These are phyloP conservation scores for Globisporangium canariense DNA, from an alignment of 352 stramenopile species.

Conservation along the genomic window DNA sequence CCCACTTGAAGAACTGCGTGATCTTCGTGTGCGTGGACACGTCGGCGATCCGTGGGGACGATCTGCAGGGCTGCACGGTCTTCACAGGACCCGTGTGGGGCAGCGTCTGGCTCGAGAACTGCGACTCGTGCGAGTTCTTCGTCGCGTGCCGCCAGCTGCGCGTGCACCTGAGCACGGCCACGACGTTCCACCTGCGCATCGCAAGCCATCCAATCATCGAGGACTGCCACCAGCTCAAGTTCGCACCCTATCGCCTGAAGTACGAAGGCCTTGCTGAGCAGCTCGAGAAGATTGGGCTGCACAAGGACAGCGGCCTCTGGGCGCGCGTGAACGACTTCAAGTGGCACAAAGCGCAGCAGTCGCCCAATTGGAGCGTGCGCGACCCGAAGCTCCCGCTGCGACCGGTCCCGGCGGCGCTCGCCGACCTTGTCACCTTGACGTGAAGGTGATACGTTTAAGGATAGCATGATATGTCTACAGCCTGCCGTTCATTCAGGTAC, in stretches of 20 bases:
- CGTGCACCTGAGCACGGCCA: conserved; percentile 68
- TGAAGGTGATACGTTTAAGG: background rate
- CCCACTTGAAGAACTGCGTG: conserved; percentile 61
- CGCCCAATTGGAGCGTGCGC: conserved; percentile 80
- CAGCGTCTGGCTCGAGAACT: conserved; percentile 84
- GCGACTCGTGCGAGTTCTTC: conserved; percentile 73
- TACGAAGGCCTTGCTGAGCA: conserved; percentile 65
- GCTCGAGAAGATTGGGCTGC: conserved; percentile 50
- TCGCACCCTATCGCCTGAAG: conserved; percentile 68
- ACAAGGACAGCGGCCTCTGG: conserved; percentile 66
- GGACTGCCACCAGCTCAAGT: conserved; percentile 80
- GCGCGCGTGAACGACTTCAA: conserved; percentile 92
- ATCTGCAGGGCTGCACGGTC: conserved; percentile 63
- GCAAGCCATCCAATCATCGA: conserved; percentile 89
- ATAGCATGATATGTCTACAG: no score
- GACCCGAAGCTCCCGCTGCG: conserved; percentile 43
- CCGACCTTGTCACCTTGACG: conserved; percentile 21
- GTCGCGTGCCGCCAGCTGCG: conserved; percentile 83
- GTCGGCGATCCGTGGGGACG: conserved; percentile 68
- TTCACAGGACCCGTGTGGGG: conserved; percentile 77
- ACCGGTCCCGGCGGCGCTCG: conserved; percentile 31
- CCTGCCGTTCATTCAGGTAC: no score
- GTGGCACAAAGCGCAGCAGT: conserved; percentile 85
- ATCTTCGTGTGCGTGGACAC: conserved; percentile 67
- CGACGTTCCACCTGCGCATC: conserved; percentile 81